Evolutionary conservation across 108 stramenopile genomes (phyloP).

Genomic region (Nitzschia inconspicua): DNA sequence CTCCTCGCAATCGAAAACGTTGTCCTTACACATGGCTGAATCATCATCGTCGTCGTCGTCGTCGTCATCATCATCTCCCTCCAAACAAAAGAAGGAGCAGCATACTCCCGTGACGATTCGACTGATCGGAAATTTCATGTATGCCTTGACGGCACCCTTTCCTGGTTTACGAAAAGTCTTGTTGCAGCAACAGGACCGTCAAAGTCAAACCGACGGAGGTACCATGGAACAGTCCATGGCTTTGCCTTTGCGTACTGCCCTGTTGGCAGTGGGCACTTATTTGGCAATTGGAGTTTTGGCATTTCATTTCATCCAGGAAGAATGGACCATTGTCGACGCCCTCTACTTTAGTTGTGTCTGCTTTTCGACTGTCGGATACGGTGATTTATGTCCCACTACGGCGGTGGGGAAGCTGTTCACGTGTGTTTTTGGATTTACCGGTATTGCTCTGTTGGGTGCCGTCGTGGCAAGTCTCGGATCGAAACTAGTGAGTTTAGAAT

Average conservation of each 20-base stretch:
- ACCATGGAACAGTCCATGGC: not conserved
- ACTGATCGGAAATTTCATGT: not conserved
- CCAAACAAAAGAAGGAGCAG: not conserved
- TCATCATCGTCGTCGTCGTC: not conserved
- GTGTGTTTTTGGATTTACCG: slow-evolving; percentile 59
- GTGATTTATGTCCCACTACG: slow-evolving; percentile 43
- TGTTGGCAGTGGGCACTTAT: slow-evolving; percentile 35
- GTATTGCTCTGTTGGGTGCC: slow-evolving; percentile 53
- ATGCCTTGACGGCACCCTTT: not conserved
- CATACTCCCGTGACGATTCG: not conserved
- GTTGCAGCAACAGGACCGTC: not conserved
- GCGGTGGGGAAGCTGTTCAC: slow-evolving; percentile 47
- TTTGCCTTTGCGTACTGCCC: slow-evolving; percentile 35
- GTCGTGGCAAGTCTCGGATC: slow-evolving; percentile 52
- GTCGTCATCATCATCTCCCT: not conserved
- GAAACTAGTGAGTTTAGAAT: slow-evolving; percentile 42
- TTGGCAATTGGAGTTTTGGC: slow-evolving; percentile 47
- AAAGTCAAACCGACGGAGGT: not conserved
- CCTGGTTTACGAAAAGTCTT: not conserved
- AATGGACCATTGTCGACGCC: slow-evolving; percentile 55
- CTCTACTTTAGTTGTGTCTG: slow-evolving; percentile 56
- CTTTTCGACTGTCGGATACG: slow-evolving; percentile 47
- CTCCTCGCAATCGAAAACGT: no score
- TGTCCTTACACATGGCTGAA: no score
- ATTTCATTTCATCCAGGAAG: slow-evolving; percentile 42